Conservation (phyloP, 352 stramenopile species). For the Phytophthora tentaculata region DNA sequence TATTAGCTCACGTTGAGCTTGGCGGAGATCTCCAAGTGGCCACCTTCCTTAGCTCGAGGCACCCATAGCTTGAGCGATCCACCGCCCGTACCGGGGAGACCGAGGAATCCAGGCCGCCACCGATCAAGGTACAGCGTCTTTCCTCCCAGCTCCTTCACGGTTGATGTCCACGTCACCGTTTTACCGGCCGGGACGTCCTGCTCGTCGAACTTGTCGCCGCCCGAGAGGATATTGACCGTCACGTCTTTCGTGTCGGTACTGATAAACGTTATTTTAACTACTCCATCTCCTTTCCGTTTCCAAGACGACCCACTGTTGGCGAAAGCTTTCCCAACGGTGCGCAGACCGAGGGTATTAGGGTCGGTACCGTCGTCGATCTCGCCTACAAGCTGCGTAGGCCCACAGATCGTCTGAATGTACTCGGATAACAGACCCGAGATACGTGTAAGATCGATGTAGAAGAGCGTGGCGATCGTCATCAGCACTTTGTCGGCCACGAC, state of each 20-base stretch:
- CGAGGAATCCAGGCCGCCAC: constrained; percentile 35
- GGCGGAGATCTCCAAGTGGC: constrained; percentile 30
- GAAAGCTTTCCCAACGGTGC: constrained; percentile 50
- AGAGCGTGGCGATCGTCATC: constrained; percentile 38
- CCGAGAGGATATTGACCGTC: constrained; percentile 39
- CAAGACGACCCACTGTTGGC: constrained; percentile 43
- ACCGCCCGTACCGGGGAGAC: constrained; percentile 35
- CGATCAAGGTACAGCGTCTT: constrained; percentile 38
- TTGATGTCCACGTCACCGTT: constrained; percentile 37
- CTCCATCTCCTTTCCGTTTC: constrained; percentile 51
- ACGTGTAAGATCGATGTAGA: constrained; percentile 40
- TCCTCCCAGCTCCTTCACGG: constrained; percentile 28
- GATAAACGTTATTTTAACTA: constrained; percentile 48
- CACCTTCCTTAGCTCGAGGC: constrained; percentile 33
- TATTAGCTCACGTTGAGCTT: constrained; percentile 37
- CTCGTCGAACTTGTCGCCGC: constrained; percentile 43
- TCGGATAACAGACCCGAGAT: constrained; percentile 37
- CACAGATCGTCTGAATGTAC: constrained; percentile 42
- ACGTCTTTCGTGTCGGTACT: constrained; percentile 41
- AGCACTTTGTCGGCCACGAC: constrained; percentile 34
- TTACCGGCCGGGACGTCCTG: constrained; percentile 43
- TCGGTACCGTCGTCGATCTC: constrained; percentile 56
- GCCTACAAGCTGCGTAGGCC: constrained; percentile 35
- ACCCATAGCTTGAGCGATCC: constrained; percentile 37
- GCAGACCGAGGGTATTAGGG: constrained; percentile 49